Base-by-base conservation (phyloP, 2,329 filamentous ascomycete species). In the Hypomyces perniciosus region DNA sequence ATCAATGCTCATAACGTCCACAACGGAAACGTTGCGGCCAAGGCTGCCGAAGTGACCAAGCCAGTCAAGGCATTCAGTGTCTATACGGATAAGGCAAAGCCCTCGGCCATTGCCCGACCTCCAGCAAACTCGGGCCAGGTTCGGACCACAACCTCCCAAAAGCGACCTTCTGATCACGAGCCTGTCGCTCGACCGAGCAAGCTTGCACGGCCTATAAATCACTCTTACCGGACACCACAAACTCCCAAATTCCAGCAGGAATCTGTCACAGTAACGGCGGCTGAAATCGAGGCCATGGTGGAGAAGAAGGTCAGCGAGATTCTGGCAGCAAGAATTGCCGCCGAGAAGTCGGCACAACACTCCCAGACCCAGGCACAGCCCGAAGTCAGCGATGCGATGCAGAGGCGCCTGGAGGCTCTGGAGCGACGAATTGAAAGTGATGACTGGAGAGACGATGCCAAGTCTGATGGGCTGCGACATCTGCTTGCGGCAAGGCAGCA, bases 401-500 rank as follows among this genome's bases (percentile, higher is more conserved):
- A 93, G 60, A 82, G 78, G 51, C 83, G 92, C 1, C 75, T 97
- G 1, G 89, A 96, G 52, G 85, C 87, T 1, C 76, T 97, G 4
- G 92, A 97, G 68, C 81, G 85, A 57, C 86, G 88, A n/a, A 86
- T 97, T 29, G 87, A 92, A 30, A 68, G 64, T 52, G 81, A 81
- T 20, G 80, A 76, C 40, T 73, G 71, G 53, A 63, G 65, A 42
- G 88, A 91, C 35, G 89, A 95, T 60, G 74, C 78, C 28, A 83
- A 87, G 48, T 85, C 88, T 0, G 89, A 96, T 56, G 93, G 92
- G 0, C 69, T 97, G 29, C 87, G 90, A 8, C 90, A 87, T 60
- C 71, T 97, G 33, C 76, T 96, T n/a, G 90, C 93, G 77, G 92
- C 90, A 1, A 88, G 93, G 57, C 90, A 96, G 65, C 88, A 95